Evolutionary conservation across 495 filamentous ascomycete genomes (phyloP).

Genomic region (Copromyces sp.): DNA sequence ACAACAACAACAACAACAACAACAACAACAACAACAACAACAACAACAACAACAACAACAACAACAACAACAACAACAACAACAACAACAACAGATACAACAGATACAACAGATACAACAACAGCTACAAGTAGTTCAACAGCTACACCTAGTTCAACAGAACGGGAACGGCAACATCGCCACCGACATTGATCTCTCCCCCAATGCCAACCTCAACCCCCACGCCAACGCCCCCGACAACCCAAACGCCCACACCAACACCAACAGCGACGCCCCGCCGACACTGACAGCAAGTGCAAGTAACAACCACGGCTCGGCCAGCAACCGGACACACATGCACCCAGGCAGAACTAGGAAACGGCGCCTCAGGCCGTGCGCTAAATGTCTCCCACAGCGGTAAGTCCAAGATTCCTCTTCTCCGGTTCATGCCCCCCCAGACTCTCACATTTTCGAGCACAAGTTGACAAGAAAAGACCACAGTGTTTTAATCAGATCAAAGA

Average conservation of each 20-base stretch:
- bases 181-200: background rate
- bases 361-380: background rate
- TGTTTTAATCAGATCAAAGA: background rate
- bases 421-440: background rate
- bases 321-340: background rate
- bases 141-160: background rate
- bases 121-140: background rate
- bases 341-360: background rate
- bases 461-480: background rate
- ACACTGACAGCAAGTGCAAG: background rate
- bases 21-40: too few relatives aligned
- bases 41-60: too few relatives aligned
- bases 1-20: too few relatives aligned
- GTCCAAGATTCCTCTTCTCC: background rate
- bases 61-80: too few relatives aligned
- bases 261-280: background rate
- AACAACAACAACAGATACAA: too few relatives aligned
- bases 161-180: background rate
- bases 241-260: background rate
- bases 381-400: background rate
- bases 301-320: background rate
- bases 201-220: background rate
- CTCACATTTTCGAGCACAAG: background rate
- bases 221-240: background rate
- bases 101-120: background rate